Evolutionary conservation across 2,329 filamentous ascomycete species (phyloP), one percentile per base, ranked within the genome.

Genomic region (Diaporthe sp.): DNA sequence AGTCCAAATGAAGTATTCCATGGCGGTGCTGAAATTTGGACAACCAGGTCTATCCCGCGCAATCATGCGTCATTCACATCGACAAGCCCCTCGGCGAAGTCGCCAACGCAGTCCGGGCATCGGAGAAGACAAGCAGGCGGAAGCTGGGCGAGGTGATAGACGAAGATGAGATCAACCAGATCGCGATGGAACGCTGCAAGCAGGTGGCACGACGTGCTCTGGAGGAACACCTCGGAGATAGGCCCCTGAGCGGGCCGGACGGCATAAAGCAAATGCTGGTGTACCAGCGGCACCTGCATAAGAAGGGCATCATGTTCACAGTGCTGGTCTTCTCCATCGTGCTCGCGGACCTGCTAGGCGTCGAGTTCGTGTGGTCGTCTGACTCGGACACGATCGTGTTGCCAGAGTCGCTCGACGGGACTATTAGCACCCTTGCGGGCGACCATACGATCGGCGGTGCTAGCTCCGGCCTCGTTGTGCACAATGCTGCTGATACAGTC

Each of bases 231-330:
- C 42, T 72, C 39, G 69, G 69, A 1, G 69, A 51, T 10, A 17
- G 34, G 22, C 31, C 57, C 8, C 34, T 76, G 31, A 42, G 39
- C 31, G 39, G 58, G 31, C 72, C 57, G 3, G 75, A 68, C 12
- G 51, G 72, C 22, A 42, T 74, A 44, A 74, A 67, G 58, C 72
- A 72, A 3, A 39, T 76, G 13, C 83, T 82, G 57, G 75, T 84
- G 17, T 81, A 80, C 42, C 83, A 85, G 76, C 82, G 81, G 6
- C 83, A 85, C 70, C 75, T 81, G 74, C 82, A 83, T 79, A 85
- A 84, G 75, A 84, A 84, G 62, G 83, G 81, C 15, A 82, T 85
- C 59, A 83, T 84, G 82, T 84, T 85, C 62, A 84, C 82, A 4
- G 79, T 81, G 22, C 81, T 84, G 72, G 78, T 84, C 28, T 82